phyloP scores from a whole-genome alignment of 192 early-diverging fungal genomes.

The Umbelopsis sp. region DNA sequence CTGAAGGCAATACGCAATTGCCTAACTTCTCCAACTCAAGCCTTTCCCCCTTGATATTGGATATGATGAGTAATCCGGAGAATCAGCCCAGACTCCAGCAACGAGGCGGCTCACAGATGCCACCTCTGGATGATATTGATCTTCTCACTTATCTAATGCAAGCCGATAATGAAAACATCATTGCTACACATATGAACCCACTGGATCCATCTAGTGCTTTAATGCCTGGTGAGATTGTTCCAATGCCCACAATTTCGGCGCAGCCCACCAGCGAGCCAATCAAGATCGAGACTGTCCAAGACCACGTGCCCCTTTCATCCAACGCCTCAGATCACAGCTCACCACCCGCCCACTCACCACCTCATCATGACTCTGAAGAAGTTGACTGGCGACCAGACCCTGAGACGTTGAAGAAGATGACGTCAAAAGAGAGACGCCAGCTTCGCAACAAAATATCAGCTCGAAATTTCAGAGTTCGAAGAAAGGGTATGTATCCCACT shows the following conservation, averaged over 20 bases:
- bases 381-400: slow-evolving; percentile 41
- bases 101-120: not conserved
- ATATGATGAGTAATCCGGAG: slow-evolving; percentile 14
- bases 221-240: slow-evolving; percentile 5
- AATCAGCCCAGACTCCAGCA: not conserved
- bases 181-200: not conserved
- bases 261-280: not conserved
- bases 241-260: slow-evolving; percentile 11
- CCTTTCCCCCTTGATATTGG: slow-evolving; percentile 5
- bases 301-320: not conserved
- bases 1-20: slow-evolving; percentile 12
- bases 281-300: not conserved
- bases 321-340: not conserved
- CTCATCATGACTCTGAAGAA: slow-evolving; percentile 26
- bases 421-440: slow-evolving; percentile 67
- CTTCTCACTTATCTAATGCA: slow-evolving; percentile 17
- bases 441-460: slow-evolving; percentile 79
- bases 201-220: not conserved
- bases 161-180: slow-evolving; percentile 14
- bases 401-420: slow-evolving; percentile 47
- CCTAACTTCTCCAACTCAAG: slow-evolving; percentile 18
- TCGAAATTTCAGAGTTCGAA: slow-evolving; percentile 70
- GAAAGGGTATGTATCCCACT: slow-evolving; percentile 52
- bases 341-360: slow-evolving; percentile 7
- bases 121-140: slow-evolving; percentile 4